Percentiles rank a stretch among this genome's conserved stretches.
phyloP scores from a whole-genome alignment of 78 protist species.

The Protostelium mycophagum region DNA sequence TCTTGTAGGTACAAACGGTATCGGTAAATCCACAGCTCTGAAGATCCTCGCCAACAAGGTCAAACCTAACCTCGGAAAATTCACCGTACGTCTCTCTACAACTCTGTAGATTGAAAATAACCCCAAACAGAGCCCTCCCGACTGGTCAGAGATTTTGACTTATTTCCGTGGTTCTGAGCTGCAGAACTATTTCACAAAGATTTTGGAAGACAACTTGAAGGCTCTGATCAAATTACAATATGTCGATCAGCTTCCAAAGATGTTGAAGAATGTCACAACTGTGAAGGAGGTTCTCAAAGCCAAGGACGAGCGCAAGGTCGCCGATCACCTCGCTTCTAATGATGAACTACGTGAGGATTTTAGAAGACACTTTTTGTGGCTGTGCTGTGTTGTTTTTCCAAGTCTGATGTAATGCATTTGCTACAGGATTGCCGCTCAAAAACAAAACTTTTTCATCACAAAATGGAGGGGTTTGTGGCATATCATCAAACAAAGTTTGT shows the following conservation, averaged over 20 bases:
- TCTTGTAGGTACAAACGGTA: slow-evolving; percentile 99
- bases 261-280: slow-evolving; percentile 88
- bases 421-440: too few species aligned
- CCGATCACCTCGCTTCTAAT: slow-evolving; percentile 7
- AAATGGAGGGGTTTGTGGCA: too few species aligned
- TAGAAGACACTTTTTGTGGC: too few species aligned
- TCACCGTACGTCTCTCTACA: slow-evolving; percentile 29
- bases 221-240: slow-evolving; percentile 99
- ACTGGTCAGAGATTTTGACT: slow-evolving; percentile 96
- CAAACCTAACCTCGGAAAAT: slow-evolving; percentile 98
- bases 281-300: slow-evolving; percentile 65
- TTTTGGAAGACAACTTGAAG: slow-evolving; percentile 87
- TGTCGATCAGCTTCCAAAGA: slow-evolving; percentile 96
- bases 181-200: slow-evolving; percentile 92
- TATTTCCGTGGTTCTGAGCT: slow-evolving; percentile 98
- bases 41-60: slow-evolving; percentile 93
- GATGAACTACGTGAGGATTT: neutral
- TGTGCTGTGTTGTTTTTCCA: too few species aligned
- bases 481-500: too few species aligned
- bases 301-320: slow-evolving; percentile 61
- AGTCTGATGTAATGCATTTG: too few species aligned
- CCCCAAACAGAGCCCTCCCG: slow-evolving; percentile 67
- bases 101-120: neutral
- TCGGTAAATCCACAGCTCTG: slow-evolving; percentile 99
- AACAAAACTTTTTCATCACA: too few species aligned